Conservation (phyloP, 148 eudicot genomes). For the Vaccinium darrowii region DNA sequence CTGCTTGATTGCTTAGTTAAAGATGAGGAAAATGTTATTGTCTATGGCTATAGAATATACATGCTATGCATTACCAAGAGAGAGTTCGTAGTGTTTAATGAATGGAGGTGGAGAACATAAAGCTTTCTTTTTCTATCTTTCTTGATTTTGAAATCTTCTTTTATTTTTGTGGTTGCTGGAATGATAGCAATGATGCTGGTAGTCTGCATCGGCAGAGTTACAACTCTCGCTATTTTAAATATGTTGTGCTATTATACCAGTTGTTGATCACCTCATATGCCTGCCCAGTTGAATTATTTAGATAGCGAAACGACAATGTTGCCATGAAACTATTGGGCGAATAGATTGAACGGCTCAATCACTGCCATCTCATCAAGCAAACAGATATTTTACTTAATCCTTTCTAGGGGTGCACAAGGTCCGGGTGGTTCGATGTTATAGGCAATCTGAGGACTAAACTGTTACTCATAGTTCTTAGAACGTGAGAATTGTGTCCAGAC, state of each 20-base stretch:
- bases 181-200: not conserved
- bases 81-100: not conserved
- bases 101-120: not conserved
- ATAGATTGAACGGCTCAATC: not conserved
- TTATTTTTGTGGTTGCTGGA: not conserved
- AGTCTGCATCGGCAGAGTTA: not conserved
- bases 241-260: not conserved
- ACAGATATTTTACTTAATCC: not conserved
- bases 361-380: not conserved
- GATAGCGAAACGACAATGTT: not conserved
- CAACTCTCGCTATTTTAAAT: not conserved
- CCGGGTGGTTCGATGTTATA: no score
- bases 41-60: no score
- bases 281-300: not conserved
- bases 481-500: not conserved
- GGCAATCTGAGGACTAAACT: no score
- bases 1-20: no score
- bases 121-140: not conserved
- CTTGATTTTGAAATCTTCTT: not conserved
- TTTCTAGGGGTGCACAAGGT: no score
- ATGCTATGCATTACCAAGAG: not conserved
- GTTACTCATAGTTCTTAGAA: not conserved
- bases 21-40: no score
- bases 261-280: not conserved
- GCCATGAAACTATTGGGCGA: not conserved